These are phyloP conservation scores for Colletotrichum salicis DNA, from an alignment of 2,329 filamentous ascomycete genomes.

Conservation along the genomic window DNA sequence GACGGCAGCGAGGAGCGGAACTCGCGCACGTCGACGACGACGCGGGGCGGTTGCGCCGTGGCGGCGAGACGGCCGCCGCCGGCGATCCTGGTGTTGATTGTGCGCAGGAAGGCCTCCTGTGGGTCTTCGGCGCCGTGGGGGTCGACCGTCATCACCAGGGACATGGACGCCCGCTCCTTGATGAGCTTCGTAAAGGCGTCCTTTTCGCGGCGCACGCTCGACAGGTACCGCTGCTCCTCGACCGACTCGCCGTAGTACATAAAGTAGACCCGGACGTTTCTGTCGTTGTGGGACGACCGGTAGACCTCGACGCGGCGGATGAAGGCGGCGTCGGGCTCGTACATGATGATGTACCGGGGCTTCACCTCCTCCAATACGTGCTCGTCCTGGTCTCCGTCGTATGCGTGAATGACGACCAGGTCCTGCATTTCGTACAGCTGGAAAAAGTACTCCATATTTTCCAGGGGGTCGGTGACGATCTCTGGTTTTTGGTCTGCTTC, in stretches of 20 bases:
- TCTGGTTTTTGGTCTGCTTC: conserved; percentile 82
- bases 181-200: conserved; percentile 96
- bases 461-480: conserved; percentile 78
- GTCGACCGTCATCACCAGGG: conserved; percentile 83
- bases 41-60: conserved; percentile 86
- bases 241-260: conserved; percentile 96
- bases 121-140: conserved; percentile 77
- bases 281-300: conserved; percentile 89
- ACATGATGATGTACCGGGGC: conserved; percentile 97
- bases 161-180: conserved; percentile 93
- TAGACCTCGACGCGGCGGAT: conserved; percentile 96
- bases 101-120: conserved; percentile 91
- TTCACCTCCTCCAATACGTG: conserved; percentile 94
- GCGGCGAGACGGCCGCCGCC: conserved; percentile 87
- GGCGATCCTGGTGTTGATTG: conserved; percentile 95
- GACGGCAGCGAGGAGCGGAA: conserved; percentile 94
- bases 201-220: conserved; percentile 91
- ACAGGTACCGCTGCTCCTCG: conserved; percentile 93
- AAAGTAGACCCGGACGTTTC: conserved; percentile 93
- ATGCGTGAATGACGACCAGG: conserved; percentile 88
- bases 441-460: conserved; percentile 93
- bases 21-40: conserved; percentile 95
- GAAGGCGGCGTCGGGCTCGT: conserved; percentile 94
- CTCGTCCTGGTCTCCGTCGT: conserved; percentile 95
- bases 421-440: conserved; percentile 92